Conservation (phyloP, 2,329 filamentous ascomycete genomes). For the Trichoderma breve region DNA sequence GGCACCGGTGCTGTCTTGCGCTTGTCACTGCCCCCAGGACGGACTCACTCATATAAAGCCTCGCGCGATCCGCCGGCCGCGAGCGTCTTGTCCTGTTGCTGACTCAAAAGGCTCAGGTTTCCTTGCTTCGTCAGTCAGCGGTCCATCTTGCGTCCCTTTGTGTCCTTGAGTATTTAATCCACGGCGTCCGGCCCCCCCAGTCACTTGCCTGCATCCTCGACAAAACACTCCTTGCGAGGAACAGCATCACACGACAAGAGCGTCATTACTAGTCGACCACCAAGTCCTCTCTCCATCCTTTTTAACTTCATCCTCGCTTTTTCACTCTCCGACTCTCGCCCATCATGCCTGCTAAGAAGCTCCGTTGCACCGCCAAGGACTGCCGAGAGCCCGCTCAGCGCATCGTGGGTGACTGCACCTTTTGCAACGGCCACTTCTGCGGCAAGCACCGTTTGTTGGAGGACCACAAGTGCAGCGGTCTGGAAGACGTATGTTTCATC, state of each 20-base stretch:
- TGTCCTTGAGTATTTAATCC: conserved; percentile 4
- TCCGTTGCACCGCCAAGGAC: conserved; percentile 82
- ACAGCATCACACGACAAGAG: conserved; percentile 8
- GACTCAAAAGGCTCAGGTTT: conserved; percentile 7
- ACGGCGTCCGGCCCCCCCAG: neutral
- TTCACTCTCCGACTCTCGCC: conserved; percentile 18
- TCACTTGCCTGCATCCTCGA: neutral
- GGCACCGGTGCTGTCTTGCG: neutral
- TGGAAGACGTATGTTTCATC: conserved; percentile 71
- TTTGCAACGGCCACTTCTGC: conserved; percentile 93
- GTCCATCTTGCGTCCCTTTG: neutral
- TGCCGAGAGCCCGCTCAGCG: conserved; percentile 86
- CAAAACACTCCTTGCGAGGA: neutral
- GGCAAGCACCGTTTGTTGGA: conserved; percentile 92
- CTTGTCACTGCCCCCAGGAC: neutral
- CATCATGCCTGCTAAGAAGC: conserved; percentile 66
- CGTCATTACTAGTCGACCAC: neutral
- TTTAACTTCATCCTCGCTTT: neutral
- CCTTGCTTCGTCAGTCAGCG: neutral
- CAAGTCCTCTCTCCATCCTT: neutral
- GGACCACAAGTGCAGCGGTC: conserved; percentile 85
- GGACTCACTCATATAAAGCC: conserved; percentile 8
- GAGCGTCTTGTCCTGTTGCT: neutral
- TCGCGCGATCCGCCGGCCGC: conserved; percentile 13
- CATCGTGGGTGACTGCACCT: conserved; percentile 94